Conservation (phyloP, 208 protist genomes). For the Porcisia deanei region DNA sequence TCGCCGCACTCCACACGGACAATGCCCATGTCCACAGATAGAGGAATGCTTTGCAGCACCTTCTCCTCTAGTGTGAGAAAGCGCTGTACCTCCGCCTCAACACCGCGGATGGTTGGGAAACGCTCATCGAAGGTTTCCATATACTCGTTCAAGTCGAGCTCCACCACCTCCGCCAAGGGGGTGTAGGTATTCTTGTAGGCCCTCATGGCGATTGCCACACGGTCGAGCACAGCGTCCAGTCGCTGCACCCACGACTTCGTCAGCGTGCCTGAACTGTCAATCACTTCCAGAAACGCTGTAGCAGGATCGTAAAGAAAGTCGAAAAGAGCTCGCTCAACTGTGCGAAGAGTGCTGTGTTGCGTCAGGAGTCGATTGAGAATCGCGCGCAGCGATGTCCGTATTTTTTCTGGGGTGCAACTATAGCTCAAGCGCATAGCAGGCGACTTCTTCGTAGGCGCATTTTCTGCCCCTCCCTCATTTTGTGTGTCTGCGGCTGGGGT, state of each 20-base stretch:
- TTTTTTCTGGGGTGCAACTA: constrained; percentile 53
- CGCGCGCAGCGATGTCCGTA: constrained; percentile 61
- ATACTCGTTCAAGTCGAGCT: constrained; percentile 77
- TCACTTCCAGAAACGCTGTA: constrained; percentile 68
- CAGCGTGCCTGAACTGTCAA: constrained; percentile 47
- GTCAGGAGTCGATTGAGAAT: constrained; percentile 80
- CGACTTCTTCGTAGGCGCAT: neutral
- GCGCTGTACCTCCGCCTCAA: constrained; percentile 79
- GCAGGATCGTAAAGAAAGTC: constrained; percentile 90
- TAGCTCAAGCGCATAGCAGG: constrained; percentile 40
- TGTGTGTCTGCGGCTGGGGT: neutral
- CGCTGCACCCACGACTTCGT: constrained; percentile 58
- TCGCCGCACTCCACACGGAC: constrained; percentile 83
- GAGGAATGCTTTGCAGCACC: constrained; percentile 68
- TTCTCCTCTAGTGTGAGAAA: constrained; percentile 58
- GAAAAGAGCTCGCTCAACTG: constrained; percentile 89
- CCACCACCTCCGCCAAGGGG: constrained; percentile 70
- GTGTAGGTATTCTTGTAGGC: constrained; percentile 78
- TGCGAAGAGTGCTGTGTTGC: constrained; percentile 79
- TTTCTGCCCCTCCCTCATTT: neutral
- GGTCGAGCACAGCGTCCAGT: constrained; percentile 56
- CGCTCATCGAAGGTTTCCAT: constrained; percentile 71
- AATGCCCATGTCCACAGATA: constrained; percentile 67
- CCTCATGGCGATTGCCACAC: constrained; percentile 50
- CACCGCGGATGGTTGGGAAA: constrained; percentile 64